Base-by-base conservation (phyloP, 2,329 filamentous ascomycete species). In the Neonectria ditissima region DNA sequence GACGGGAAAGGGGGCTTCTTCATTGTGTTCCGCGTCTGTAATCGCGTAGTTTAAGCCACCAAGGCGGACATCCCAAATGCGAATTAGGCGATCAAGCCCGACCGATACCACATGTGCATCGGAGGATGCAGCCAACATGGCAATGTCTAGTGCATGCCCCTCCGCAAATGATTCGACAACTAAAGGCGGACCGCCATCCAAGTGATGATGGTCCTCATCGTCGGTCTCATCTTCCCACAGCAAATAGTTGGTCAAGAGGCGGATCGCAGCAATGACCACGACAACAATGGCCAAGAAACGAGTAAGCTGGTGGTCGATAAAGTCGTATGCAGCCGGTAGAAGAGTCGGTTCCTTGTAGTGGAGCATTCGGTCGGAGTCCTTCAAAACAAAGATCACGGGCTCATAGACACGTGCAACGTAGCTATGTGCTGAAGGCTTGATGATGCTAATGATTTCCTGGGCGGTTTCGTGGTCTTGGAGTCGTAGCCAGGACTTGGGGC, bases 391-490 rank as follows among this genome's bases (percentile, higher is more conserved):
- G 3, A 93, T 84, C 4, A 93, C 79, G 1, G 92, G 92, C 43
- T 94, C 89, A 73, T 91, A 92, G 1, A 94, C 90, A 47, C 86
- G 86, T 22, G 92, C 91, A 18, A 92, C 82, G 74, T 93, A 92
- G 75, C 88, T 91, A 72, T 92, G 85, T 1, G 89, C 86, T 58
- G 85, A 82, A 7, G 92, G 92, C 67, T 92, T 93, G 70, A 94
- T 86, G 32, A 92, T 86, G n/a, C 87, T 84, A 74, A 94, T 92
- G 16, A 94, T 86, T 73, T 94, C 92, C 39, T 86, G 86, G 2
- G 91, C 92, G 1, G 91, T 93, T 72, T 92, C 90, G 70, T 93
- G 91, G 69, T 94, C 92, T 75, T 94, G 92, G 59, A 93, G 83
- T 26, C 87, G 86, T 53, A 94, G 82, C 92, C 92, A 95, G 16